Conservation (phyloP, 2,329 filamentous ascomycete species). For the Lasiodiplodia hormozganensis region DNA sequence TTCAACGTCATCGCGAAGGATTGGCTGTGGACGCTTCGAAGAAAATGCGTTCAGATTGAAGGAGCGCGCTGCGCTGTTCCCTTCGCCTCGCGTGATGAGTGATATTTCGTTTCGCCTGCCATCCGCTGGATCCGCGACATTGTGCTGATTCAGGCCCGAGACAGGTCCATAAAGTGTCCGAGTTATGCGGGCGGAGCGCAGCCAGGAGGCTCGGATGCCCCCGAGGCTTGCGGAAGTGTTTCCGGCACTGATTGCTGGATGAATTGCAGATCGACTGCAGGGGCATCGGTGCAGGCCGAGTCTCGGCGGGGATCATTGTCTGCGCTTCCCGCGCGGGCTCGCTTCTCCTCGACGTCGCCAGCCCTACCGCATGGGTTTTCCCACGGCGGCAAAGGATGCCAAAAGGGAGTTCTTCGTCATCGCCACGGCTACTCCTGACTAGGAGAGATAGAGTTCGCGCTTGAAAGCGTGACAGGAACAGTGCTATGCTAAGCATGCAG, state of each 20-base stretch:
- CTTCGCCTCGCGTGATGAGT: constrained; percentile 1
- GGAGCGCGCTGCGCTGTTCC: neutral
- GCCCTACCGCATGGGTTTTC: constrained; percentile 23
- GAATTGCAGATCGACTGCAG: constrained; percentile 23
- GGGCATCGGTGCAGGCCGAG: constrained; percentile 19
- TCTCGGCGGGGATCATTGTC: constrained; percentile 22
- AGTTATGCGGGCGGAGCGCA: neutral
- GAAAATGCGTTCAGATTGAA: neutral
- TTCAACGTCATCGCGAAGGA: constrained; percentile 6
- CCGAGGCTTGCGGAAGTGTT: neutral
- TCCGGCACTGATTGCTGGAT: neutral
- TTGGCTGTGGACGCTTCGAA: neutral
- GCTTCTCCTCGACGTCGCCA: constrained; percentile 12
- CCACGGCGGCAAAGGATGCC: constrained; percentile 11
- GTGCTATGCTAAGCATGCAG: neutral
- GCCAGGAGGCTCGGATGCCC: neutral
- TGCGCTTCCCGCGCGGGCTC: constrained; percentile 26
- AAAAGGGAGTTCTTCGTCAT: constrained; percentile 13
- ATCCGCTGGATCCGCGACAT: neutral
- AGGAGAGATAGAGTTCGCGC: constrained; percentile 11
- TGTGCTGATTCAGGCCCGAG: constrained; percentile 16
- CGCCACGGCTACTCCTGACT: neutral
- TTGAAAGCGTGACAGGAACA: too few relatives aligned
- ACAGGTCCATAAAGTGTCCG: neutral
- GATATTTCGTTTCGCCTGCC: constrained; percentile 3